phyloP scores from a whole-genome alignment of 805 yeast species.

The Kodamaea leandrae region DNA sequence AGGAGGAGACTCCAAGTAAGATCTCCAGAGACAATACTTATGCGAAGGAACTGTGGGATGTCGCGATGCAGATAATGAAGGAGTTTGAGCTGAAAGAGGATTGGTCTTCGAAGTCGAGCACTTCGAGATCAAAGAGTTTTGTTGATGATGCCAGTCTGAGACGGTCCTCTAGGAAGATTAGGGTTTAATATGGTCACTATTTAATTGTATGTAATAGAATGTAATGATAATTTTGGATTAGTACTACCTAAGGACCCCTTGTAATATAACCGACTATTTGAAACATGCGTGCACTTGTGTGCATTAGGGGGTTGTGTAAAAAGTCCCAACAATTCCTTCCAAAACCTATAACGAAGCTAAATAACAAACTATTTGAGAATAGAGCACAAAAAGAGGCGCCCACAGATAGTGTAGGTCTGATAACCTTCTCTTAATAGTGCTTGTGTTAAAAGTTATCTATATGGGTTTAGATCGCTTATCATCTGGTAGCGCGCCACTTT shows the following conservation, averaged over 20 bases:
- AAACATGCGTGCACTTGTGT: too few species aligned
- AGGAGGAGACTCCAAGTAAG: conserved; percentile 19
- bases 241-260: too few species aligned
- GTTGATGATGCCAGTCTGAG: not conserved
- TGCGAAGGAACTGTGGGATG: conserved; percentile 29
- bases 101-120: not conserved
- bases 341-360: too few species aligned
- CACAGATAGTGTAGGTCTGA: too few species aligned
- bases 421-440: too few species aligned
- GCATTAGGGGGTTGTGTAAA: too few species aligned
- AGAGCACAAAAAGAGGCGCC: too few species aligned
- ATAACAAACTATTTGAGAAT: too few species aligned
- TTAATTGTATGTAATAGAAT: conserved; percentile 1
- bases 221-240: too few species aligned
- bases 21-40: conserved; percentile 23
- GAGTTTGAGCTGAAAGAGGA: not conserved
- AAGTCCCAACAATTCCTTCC: too few species aligned
- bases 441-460: too few species aligned
- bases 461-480: not conserved
- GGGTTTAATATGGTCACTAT: not conserved
- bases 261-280: too few species aligned
- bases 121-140: not conserved
- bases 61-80: conserved; percentile 19
- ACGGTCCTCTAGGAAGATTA: not conserved
- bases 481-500: conserved; percentile 1